phyloP scores from a whole-genome alignment of 352 stramenopile genomes.

The Phytophthora sp. region DNA sequence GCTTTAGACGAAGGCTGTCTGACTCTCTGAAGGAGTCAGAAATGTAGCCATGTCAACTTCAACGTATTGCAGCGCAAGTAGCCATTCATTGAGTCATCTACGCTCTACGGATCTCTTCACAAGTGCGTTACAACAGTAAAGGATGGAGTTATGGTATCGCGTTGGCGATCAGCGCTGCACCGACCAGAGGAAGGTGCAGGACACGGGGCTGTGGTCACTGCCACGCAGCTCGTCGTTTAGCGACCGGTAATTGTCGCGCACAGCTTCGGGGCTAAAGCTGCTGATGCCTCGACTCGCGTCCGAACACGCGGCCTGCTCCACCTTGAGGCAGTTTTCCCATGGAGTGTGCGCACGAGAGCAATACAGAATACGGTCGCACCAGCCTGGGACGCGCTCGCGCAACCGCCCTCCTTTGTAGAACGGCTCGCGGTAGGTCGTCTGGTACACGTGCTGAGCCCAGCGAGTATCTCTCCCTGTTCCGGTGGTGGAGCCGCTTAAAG shows the following conservation, averaged over 20 bases:
- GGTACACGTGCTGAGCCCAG: constrained; percentile 66
- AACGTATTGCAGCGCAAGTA: not conserved
- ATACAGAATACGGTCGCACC: constrained; percentile 75
- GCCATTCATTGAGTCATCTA: constrained; percentile 3
- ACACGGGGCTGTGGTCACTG: constrained; percentile 73
- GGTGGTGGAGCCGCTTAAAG: constrained; percentile 32
- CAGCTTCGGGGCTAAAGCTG: constrained; percentile 13
- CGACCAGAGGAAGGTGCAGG: constrained; percentile 57
- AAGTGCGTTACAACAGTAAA: too few species aligned
- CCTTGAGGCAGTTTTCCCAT: constrained; percentile 21
- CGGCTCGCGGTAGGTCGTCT: constrained; percentile 59
- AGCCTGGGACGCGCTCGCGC: constrained; percentile 68
- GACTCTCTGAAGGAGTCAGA: constrained; percentile 17
- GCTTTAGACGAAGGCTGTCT: constrained; percentile 2
- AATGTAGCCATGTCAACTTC: constrained; percentile 26
- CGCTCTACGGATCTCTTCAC: not conserved
- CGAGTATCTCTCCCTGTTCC: constrained; percentile 32
- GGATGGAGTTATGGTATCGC: too few species aligned
- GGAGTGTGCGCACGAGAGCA: constrained; percentile 32
- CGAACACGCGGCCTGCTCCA: constrained; percentile 48
- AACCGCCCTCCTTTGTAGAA: constrained; percentile 76
- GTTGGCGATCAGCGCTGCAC: constrained; percentile 25
- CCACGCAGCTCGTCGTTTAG: constrained; percentile 63
- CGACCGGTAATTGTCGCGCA: constrained; percentile 66
- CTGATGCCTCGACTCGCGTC: constrained; percentile 14